Evolutionary conservation across 192 early-diverging fungal species (phyloP), one percentile per base, ranked within the genome.

Genomic region (Allomyces macrogynus): DNA sequence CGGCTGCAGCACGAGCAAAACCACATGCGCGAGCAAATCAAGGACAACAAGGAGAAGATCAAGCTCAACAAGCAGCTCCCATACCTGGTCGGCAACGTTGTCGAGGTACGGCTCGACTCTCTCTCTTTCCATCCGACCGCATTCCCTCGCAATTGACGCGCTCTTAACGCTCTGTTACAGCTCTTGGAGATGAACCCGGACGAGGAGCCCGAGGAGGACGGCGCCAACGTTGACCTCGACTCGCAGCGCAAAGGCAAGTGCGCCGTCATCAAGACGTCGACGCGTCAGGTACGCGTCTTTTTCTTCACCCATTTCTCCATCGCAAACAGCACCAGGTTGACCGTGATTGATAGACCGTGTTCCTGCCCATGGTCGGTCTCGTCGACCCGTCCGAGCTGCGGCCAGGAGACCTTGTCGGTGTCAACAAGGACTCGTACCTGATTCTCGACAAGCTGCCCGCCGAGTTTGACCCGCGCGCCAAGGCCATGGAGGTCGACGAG

Each of bases 401-500:
- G 68, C 92, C 95, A n/a, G 91, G 88, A 49, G 95, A 98, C 71
- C 79, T 98, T 61, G 90, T 98, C 73, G 95, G 93, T 68, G 92
- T 95, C 32, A 93, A 98, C 77, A 98, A 98, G 73, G 95, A 98
- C 81, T 89, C 87, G 71, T 96, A 89, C 70, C 74, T 98, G 71
- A 85, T 98, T 66, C 79, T 98, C 61, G 93, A 98, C 67, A 93
- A 86, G 72, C 81, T 98, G 63, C 95, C 95, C 5, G 87, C 93
- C 16, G 95, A 98, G 86, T 88, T 95, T 68, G 95, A 98, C 75
- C 91, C 92, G 27, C 84, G 95, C 60, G 95, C 95, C 49, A 96
- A 96, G 75, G 95, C 93, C 16, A 98, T 98, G 95, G 95, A 98
- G 75, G 95, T 98, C 7, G 95, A 98, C 66, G 95, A 98, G 73